A percentile compares a stretch with the other conserved stretches of the same genome.
These are phyloP conservation scores for Suhomyces choctaworum DNA, from an alignment of 1,139 yeast species.

Conservation along the genomic window DNA sequence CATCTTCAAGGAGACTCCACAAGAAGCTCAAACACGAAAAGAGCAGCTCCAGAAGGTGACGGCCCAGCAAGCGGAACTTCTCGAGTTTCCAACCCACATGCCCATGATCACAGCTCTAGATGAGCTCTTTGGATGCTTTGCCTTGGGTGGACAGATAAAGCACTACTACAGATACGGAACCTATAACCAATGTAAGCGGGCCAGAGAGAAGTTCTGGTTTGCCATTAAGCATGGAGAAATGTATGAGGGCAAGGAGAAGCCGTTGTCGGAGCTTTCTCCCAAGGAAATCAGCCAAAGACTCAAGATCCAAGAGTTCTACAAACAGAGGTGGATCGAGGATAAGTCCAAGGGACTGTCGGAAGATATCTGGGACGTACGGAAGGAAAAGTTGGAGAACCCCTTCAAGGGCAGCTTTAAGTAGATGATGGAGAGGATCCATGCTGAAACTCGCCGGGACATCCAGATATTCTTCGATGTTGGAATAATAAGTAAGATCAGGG, in stretches of 20 bases:
- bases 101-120: conserved; percentile 74
- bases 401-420: conserved; percentile 11
- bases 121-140: conserved; percentile 80
- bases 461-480: no score
- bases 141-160: conserved; percentile 85
- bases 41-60: conserved; percentile 30
- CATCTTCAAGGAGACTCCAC: conserved; percentile 36
- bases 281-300: conserved; percentile 50
- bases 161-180: conserved; percentile 82
- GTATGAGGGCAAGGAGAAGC: conserved; percentile 21
- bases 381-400: conserved; percentile 25
- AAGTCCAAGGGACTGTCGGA: conserved; percentile 71
- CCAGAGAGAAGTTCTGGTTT: conserved; percentile 76
- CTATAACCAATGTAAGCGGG: conserved; percentile 66
- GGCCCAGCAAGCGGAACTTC: conserved; percentile 23
- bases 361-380: conserved; percentile 72
- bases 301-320: conserved; percentile 70
- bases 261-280: conserved; percentile 41
- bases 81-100: conserved; percentile 38
- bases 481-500: no score
- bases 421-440: no score
- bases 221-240: conserved; percentile 60
- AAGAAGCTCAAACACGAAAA: conserved; percentile 36
- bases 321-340: conserved; percentile 59
- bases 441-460: no score